Percentiles rank a stretch among this genome's conserved stretches.
phyloP scores from a whole-genome alignment of 2,329 filamentous ascomycete genomes.

The Botryotinia narcissicola region DNA sequence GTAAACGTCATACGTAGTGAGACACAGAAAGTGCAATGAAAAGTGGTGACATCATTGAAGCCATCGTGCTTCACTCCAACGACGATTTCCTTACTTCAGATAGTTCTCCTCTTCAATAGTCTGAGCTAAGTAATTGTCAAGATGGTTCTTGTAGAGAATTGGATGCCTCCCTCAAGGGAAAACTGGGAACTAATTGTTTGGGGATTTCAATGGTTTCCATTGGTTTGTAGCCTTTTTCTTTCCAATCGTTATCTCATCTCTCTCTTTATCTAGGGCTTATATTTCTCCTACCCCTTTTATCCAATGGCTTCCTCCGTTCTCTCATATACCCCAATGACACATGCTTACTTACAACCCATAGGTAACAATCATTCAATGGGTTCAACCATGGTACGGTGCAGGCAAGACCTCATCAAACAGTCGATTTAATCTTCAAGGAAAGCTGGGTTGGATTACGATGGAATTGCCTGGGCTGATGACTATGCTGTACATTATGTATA shows the following conservation, averaged over 20 bases:
- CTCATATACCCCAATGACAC: neutral
- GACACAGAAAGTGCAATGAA: neutral
- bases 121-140: neutral
- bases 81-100: neutral
- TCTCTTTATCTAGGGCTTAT: neutral
- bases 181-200: constrained; percentile 55
- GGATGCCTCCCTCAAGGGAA: constrained; percentile 55
- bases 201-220: constrained; percentile 48
- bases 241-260: neutral
- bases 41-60: constrained; percentile 25
- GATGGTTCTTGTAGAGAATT: constrained; percentile 37
- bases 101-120: neutral
- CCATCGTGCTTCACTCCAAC: neutral
- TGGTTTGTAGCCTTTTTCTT: constrained; percentile 43
- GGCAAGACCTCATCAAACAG: constrained; percentile 83
- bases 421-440: constrained; percentile 81
- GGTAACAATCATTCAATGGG: constrained; percentile 73
- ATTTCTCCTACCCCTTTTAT: neutral
- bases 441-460: constrained; percentile 84
- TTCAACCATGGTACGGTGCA: constrained; percentile 76
- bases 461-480: constrained; percentile 76
- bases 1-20: neutral
- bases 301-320: neutral
- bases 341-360: constrained; percentile 40
- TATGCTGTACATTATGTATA: constrained; percentile 74